phyloP scores from a whole-genome alignment of 495 filamentous ascomycete genomes.

The Penicillium canescens region DNA sequence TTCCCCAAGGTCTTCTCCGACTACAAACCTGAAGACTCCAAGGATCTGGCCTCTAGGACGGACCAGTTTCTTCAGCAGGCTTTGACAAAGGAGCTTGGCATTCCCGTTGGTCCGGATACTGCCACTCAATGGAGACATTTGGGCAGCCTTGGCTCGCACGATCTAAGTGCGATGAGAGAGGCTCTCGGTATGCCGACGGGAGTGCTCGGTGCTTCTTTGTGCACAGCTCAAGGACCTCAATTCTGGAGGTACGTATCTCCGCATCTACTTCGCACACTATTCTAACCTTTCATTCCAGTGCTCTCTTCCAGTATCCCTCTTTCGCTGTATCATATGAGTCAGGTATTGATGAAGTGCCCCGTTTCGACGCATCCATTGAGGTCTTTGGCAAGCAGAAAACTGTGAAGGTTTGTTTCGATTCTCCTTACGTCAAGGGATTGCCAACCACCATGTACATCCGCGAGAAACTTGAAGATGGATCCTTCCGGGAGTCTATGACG shows the following conservation, averaged over 20 bases:
- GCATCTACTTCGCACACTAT: background rate
- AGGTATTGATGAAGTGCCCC: slow-evolving; percentile 45
- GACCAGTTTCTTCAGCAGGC: slow-evolving; percentile 14
- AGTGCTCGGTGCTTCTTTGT: slow-evolving; percentile 11
- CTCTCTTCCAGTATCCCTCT: slow-evolving; percentile 14
- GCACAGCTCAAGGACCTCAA: background rate
- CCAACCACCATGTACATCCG: slow-evolving; percentile 40
- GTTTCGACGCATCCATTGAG: slow-evolving; percentile 50
- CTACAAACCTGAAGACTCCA: slow-evolving; percentile 17
- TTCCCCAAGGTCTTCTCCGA: slow-evolving; percentile 39
- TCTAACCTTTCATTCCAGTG: background rate
- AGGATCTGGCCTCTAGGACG: slow-evolving; percentile 9
- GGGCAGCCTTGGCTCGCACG: slow-evolving; percentile 42
- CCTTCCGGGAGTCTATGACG: slow-evolving; percentile 24
- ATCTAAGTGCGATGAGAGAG: slow-evolving; percentile 48
- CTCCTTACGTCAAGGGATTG: slow-evolving; percentile 51
- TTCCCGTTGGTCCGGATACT: background rate
- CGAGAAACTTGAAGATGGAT: slow-evolving; percentile 33
- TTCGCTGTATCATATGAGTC: slow-evolving; percentile 52
- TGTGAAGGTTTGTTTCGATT: slow-evolving; percentile 40
- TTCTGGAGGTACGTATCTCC: slow-evolving; percentile 13
- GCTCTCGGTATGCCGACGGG: slow-evolving; percentile 30
- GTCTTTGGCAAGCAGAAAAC: slow-evolving; percentile 47
- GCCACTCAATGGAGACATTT: slow-evolving; percentile 24
- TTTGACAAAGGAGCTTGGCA: slow-evolving; percentile 3